Percentiles rank a stretch among this genome's conserved stretches.
Evolutionary conservation across 139 green algal genomes (phyloP).

Genomic region (Desmodesmus armatus): DNA sequence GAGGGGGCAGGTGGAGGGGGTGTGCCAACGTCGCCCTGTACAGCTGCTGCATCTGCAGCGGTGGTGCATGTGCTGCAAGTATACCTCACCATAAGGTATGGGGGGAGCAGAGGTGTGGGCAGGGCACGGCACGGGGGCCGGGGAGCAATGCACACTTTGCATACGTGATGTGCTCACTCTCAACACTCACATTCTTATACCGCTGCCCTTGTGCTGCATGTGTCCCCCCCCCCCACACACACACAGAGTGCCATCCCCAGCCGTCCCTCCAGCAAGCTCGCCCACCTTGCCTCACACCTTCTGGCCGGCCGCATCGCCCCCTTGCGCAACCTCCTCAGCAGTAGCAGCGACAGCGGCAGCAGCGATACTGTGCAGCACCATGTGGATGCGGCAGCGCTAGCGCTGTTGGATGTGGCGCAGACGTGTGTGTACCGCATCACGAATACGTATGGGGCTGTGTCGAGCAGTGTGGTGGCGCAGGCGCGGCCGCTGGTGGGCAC

Average conservation of each 20-base stretch:
- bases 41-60: too few relatives aligned
- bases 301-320: too few relatives aligned
- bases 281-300: conserved; percentile 1
- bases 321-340: conserved; percentile 3
- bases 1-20: neutral
- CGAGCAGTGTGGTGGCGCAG: neutral
- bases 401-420: conserved; percentile 39
- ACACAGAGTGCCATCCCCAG: conserved; percentile 34
- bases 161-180: too few relatives aligned
- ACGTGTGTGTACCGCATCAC: conserved; percentile 29
- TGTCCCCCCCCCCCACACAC: neutral
- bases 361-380: conserved; percentile 12
- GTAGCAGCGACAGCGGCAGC: conserved; percentile 17
- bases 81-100: too few relatives aligned
- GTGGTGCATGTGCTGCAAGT: too few relatives aligned
- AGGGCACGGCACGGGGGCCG: too few relatives aligned
- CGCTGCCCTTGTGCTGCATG: neutral
- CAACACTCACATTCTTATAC: too few relatives aligned
- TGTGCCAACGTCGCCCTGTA: too few relatives aligned
- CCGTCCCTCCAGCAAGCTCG: neutral
- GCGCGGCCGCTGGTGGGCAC: neutral
- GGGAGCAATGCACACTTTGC: too few relatives aligned
- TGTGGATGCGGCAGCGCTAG: conserved; percentile 28
- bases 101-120: too few relatives aligned
- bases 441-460: conserved; percentile 30